Evolutionary conservation across 2,329 filamentous ascomycete species (phyloP), one percentile per base, ranked within the genome.

Genomic region (Fusarium sp.): DNA sequence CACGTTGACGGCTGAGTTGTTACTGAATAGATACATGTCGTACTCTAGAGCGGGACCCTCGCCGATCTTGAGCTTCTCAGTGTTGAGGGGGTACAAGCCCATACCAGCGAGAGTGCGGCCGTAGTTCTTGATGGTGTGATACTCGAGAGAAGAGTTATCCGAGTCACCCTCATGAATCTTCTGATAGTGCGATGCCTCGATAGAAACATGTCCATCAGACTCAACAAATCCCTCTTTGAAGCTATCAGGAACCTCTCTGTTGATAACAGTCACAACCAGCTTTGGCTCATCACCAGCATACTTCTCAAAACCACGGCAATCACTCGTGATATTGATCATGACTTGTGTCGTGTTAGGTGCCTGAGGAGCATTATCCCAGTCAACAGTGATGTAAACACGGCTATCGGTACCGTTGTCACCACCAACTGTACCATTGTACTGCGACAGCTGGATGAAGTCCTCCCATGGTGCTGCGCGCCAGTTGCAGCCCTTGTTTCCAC

Each of bases 221-320:
- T 93, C 91, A 49, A 92, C 84, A 69, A 91, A 92, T 7, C 90
- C 91, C 35, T 80, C 64, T 12, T 80, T 83, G 79, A 91, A 92
- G 60, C 82, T 83, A 4, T 81, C 76, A 0, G 90, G 86, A 3
- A 88, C 76, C 4, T 78, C 76, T 10, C 85, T 84, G 49, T 86
- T 83, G 66, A 85, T 83, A 31, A 91, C 82, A 0, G 89, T 89
- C 0, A 91, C 82, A 54, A 88, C 83, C 4, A 92, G 80, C 16
- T 83, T 81, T 0, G 87, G 85, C 6, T 80, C 77, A 9, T 75
- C 63, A 39, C 80, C 82, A 6, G 78, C 80, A 69, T 84, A 86
- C 21, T 45, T 61, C 35, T 86, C 85, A 66, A 83, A 80, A 7
- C 79, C 81, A 4, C 77, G 75, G 71, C 87, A 88, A 14, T 81